Conservation (phyloP, 2,329 filamentous ascomycete genomes). For the Sporothrix brunneoviolacea region DNA sequence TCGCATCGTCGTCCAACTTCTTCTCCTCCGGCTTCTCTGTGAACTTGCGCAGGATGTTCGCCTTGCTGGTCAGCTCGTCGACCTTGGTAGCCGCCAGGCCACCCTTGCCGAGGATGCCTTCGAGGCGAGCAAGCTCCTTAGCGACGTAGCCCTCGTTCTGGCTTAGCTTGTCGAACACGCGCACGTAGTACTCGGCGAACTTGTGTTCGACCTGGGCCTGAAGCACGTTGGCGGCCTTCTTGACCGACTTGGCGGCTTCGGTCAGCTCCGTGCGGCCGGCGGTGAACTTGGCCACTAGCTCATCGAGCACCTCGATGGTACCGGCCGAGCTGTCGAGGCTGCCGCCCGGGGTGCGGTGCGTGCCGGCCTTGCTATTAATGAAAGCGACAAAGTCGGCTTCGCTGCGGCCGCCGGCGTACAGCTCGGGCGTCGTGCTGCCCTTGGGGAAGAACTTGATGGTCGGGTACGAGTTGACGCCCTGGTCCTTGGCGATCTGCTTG, state of each 20-base stretch:
- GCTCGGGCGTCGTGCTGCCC: conserved; percentile 63
- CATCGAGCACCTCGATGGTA: conserved; percentile 72
- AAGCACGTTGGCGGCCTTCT: conserved; percentile 61
- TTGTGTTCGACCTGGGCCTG: conserved; percentile 59
- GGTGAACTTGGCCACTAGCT: conserved; percentile 66
- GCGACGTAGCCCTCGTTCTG: conserved; percentile 70
- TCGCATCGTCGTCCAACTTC: conserved; percentile 41
- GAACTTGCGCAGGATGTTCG: conserved; percentile 82
- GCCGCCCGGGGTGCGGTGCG: conserved; percentile 75
- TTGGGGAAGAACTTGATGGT: conserved; percentile 97
- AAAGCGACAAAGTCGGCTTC: conserved; percentile 73
- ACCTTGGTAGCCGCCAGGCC: conserved; percentile 78
- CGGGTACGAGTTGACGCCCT: conserved; percentile 80
- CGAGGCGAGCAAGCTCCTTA: conserved; percentile 79
- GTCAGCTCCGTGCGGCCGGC: conserved; percentile 51
- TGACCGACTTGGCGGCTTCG: conserved; percentile 62
- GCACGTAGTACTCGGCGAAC: conserved; percentile 91
- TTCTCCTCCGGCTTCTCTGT: conserved; percentile 51
- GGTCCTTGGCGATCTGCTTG: conserved; percentile 68
- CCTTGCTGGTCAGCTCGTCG: conserved; percentile 79
- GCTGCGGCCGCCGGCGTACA: conserved; percentile 68
- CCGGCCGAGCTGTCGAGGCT: conserved; percentile 72
- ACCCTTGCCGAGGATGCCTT: conserved; percentile 77
- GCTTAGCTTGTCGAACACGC: conserved; percentile 78
- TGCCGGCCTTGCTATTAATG: conserved; percentile 84